A percentile compares a stretch with the other conserved stretches of the same genome.
Conservation (phyloP, 768 basidiomycete species). For the Lactifluus volemus region DNA sequence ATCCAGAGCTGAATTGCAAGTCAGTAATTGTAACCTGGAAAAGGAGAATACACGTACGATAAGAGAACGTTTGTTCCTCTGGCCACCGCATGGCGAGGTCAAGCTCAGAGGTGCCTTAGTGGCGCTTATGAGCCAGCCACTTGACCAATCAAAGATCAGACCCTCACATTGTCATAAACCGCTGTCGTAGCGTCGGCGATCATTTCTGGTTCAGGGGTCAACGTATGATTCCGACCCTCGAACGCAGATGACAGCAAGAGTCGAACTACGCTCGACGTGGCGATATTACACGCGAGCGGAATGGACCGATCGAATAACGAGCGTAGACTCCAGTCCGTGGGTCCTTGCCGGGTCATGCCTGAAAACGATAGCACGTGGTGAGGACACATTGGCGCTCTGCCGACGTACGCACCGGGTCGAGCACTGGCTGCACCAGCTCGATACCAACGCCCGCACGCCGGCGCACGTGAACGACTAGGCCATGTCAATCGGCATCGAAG, state of each 20-base stretch:
- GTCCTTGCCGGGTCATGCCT: constrained; percentile 4
- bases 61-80: constrained; percentile 40
- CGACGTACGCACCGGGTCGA: constrained; percentile 61
- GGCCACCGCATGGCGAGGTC: constrained; percentile 53
- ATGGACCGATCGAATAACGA: constrained; percentile 62
- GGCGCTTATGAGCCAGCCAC: constrained; percentile 11
- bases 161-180: constrained; percentile 47
- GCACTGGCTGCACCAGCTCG: constrained; percentile 70
- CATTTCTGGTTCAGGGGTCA: constrained; percentile 44
- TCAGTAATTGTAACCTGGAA: not conserved
- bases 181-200: constrained; percentile 29
- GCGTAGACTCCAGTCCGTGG: constrained; percentile 64
- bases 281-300: constrained; percentile 60
- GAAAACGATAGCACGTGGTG: not conserved
- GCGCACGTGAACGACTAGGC: constrained; percentile 69
- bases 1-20: constrained; percentile 28
- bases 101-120: constrained; percentile 30
- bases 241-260: constrained; percentile 34
- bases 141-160: not conserved
- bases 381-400: constrained; percentile 29
- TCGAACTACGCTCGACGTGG: constrained; percentile 45
- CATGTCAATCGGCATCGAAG: constrained; percentile 91
- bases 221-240: constrained; percentile 27
- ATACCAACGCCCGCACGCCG: constrained; percentile 46
- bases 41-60: constrained; percentile 35